Conservation (phyloP, 2,329 filamentous ascomycete genomes). For the Aotearoamyces nothofagi region DNA sequence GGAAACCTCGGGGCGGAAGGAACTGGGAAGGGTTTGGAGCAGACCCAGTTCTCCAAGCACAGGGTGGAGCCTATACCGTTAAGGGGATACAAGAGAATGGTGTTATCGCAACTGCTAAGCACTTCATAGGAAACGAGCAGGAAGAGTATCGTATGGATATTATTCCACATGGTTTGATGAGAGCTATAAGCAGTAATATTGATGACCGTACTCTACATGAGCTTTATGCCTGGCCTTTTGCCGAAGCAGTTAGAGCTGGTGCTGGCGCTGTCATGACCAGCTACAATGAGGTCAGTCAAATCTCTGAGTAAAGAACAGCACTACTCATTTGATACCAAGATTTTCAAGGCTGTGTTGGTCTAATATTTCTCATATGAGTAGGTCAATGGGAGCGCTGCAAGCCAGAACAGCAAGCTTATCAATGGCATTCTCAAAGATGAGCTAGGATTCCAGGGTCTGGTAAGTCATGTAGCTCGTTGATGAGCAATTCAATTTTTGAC, state of each 20-base stretch:
- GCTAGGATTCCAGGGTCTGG: slow-evolving; percentile 50
- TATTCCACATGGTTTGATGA: slow-evolving; percentile 17
- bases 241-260: slow-evolving; percentile 46
- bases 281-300: slow-evolving; percentile 43
- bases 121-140: slow-evolving; percentile 37
- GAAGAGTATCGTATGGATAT: slow-evolving; percentile 18
- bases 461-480: slow-evolving; percentile 6
- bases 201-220: slow-evolving; percentile 47
- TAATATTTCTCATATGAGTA: slow-evolving; percentile 14
- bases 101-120: slow-evolving; percentile 41
- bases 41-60: slow-evolving; percentile 49
- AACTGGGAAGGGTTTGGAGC: slow-evolving; percentile 64
- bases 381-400: slow-evolving; percentile 51
- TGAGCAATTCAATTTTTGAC: too few relatives aligned
- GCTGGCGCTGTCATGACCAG: slow-evolving; percentile 73
- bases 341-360: too few relatives aligned
- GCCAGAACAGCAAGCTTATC: slow-evolving; percentile 51
- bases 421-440: slow-evolving; percentile 62
- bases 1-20: slow-evolving; percentile 57
- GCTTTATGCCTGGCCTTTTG: slow-evolving; percentile 44
- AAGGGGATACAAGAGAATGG: slow-evolving; percentile 39
- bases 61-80: slow-evolving; percentile 33
- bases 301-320: background rate
- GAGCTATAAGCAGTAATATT: slow-evolving; percentile 28
- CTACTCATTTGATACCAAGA: too few relatives aligned